phyloP scores from a whole-genome alignment of 805 yeast species.

The Teunomyces atbi region DNA sequence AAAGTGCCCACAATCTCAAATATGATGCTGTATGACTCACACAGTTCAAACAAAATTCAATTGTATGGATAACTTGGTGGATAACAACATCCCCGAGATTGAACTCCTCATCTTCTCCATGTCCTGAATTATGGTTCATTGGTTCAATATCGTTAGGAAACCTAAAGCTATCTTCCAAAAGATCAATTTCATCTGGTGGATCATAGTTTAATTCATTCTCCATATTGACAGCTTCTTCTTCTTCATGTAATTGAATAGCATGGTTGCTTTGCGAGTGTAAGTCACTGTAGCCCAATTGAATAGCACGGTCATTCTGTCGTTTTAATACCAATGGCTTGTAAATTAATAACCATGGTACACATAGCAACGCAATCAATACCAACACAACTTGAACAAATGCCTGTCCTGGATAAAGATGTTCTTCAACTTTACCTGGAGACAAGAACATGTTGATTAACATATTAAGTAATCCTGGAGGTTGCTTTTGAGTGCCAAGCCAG shows the following conservation, averaged over 20 bases:
- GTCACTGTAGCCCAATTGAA: conserved; percentile 39
- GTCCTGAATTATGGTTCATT: conserved; percentile 30
- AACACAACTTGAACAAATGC: conserved; percentile 68
- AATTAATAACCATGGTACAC: conserved; percentile 90
- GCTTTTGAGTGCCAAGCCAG: conserved; percentile 74
- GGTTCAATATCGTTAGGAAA: conserved; percentile 41
- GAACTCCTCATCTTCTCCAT: conserved; percentile 57
- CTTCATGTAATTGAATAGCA: conserved; percentile 38
- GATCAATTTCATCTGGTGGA: conserved; percentile 20
- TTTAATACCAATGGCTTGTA: conserved; percentile 77
- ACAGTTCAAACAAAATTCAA: conserved; percentile 95
- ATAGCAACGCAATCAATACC: conserved; percentile 71
- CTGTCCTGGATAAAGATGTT: conserved; percentile 78
- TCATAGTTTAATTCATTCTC: conserved; percentile 17
- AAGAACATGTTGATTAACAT: conserved; percentile 96
- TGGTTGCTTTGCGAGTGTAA: conserved; percentile 30
- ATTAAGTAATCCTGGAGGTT: conserved; percentile 90
- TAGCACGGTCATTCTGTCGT: conserved; percentile 51
- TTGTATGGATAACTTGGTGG: conserved; percentile 96
- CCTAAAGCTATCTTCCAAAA: conserved; percentile 16
- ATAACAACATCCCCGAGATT: conserved; percentile 92
- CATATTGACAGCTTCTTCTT: conserved; percentile 17
- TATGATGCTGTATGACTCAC: conserved; percentile 99
- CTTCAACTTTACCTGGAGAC: conserved; percentile 86
- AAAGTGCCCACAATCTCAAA: conserved; percentile 93